Evolutionary conservation across 2,329 filamentous ascomycete species (phyloP).

Genomic region (Hypoxylon sp.): DNA sequence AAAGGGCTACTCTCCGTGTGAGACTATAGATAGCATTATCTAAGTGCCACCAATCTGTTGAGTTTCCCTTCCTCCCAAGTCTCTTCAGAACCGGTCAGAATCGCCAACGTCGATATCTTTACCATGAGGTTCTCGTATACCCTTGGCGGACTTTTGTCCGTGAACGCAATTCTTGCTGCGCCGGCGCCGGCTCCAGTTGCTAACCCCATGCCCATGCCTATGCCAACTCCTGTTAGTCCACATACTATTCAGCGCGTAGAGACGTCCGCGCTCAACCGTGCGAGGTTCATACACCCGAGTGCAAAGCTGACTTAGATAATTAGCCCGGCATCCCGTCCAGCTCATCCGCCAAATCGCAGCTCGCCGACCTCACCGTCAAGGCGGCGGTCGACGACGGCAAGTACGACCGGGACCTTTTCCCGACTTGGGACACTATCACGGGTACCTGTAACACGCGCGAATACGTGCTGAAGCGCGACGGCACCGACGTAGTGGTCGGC

Average conservation of each 20-base stretch:
- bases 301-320: conserved; percentile 6
- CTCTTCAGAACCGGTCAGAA: not conserved
- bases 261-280: not conserved
- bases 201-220: conserved; percentile 44
- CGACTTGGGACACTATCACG: conserved; percentile 75
- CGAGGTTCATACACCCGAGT: not conserved
- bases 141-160: conserved; percentile 46
- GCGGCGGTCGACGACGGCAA: conserved; percentile 65
- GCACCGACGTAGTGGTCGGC: conserved; percentile 70
- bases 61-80: not conserved
- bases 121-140: conserved; percentile 47
- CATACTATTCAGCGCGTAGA: not conserved
- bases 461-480: conserved; percentile 80
- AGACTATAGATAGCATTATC: conserved; percentile 1
- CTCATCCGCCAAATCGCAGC: conserved; percentile 67
- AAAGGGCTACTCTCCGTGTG: not conserved
- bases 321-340: conserved; percentile 73
- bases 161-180: conserved; percentile 44
- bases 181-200: conserved; percentile 42
- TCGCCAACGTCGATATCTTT: conserved; percentile 1
- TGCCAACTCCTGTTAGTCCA: conserved; percentile 47
- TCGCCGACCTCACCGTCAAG: conserved; percentile 70
- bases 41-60: conserved; percentile 8
- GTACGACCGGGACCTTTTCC: conserved; percentile 78
- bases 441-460: conserved; percentile 80